Evolutionary conservation across 768 basidiomycete genomes (phyloP).

Genomic region (Lepiota subincarnata): DNA sequence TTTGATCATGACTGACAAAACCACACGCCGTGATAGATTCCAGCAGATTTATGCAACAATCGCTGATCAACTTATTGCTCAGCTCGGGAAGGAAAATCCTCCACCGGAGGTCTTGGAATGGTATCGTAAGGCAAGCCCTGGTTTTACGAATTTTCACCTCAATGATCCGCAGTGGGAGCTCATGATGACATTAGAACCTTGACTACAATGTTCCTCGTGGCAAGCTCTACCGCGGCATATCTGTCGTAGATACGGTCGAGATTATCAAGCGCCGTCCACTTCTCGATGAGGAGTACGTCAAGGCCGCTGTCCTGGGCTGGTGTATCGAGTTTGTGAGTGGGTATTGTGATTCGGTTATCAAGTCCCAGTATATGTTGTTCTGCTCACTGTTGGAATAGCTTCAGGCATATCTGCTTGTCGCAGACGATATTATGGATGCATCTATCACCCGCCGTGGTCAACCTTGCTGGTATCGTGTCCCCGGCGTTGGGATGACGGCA

Average conservation of each 20-base stretch:
- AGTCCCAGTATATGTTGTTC: too few species aligned
- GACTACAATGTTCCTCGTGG: slow-evolving; percentile 95
- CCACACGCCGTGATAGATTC: slow-evolving; percentile 58
- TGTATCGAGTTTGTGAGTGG: slow-evolving; percentile 84
- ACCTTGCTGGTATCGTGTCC: slow-evolving; percentile 86
- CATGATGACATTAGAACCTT: slow-evolving; percentile 53
- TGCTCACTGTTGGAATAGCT: slow-evolving; percentile 47
- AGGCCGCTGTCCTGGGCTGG: slow-evolving; percentile 90
- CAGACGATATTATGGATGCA: slow-evolving; percentile 97
- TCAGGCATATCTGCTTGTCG: slow-evolving; percentile 95
- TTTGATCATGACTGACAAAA: slow-evolving; percentile 30
- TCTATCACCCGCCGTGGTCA: slow-evolving; percentile 92
- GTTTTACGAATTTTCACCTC: neutral
- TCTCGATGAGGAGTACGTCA: slow-evolving; percentile 82
- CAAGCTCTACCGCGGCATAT: slow-evolving; percentile 95
- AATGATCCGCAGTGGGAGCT: slow-evolving; percentile 11
- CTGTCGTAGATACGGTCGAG: slow-evolving; percentile 89
- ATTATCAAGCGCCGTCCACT: slow-evolving; percentile 73
- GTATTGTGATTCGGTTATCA: neutral
- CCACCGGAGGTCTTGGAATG: slow-evolving; percentile 81
- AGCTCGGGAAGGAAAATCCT: slow-evolving; percentile 69
- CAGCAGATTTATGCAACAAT: slow-evolving; percentile 67
- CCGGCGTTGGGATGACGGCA: slow-evolving; percentile 72
- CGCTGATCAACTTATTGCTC: slow-evolving; percentile 70
- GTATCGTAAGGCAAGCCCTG: slow-evolving; percentile 65